Evolutionary conservation across 768 basidiomycete species (phyloP), one percentile per base, ranked within the genome.

Genomic region (Hygrocybe coccinea): DNA sequence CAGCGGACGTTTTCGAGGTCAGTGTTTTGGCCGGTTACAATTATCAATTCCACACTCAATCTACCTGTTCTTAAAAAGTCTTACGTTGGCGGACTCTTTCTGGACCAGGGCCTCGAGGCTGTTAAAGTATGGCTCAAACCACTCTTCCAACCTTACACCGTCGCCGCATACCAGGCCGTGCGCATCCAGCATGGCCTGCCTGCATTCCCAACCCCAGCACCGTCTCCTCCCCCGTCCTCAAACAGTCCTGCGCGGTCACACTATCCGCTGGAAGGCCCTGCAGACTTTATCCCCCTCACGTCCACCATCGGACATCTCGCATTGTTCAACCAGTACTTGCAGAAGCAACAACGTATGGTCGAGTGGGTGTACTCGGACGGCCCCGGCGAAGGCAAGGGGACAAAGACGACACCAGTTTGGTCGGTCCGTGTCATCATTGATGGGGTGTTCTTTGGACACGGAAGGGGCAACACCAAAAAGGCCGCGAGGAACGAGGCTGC

Each of bases 1-100:
- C 62, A 90, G 89, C 89, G 48, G 87, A 91, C 62, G 75, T 89
- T 21, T 86, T 91, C 61, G 89, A 91, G 79, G 89, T 87, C 61
- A 60, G 74, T 67, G 4, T 48, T 21, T 33, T 44, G 41, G n/a
- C 21, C 10, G 37, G 29, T 56, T 52, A 14, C 17, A 37, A 47
- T 3, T 29, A 8, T 29, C 29, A 29, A 29, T 29, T 29, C 29
- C 3, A 29, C 29, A 4, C 29, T 29, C 29, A 29, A 29, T 29
- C 29, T n/a, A n/a, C n/a, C n/a, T n/a, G n/a, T n/a, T n/a, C n/a
- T n/a, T n/a, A n/a, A n/a, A 29, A 29, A 91, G 88, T 80, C 89
- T 2, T 91, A 84, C 65, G 79, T 91, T 29, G 89, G 89, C n/a
- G 89, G 88, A 0, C 70, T 91, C 15, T 90, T 80, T 71, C 67